Evolutionary conservation across 192 early-diverging fungal species (phyloP).

Genomic region (Umbelopsis vinacea): DNA sequence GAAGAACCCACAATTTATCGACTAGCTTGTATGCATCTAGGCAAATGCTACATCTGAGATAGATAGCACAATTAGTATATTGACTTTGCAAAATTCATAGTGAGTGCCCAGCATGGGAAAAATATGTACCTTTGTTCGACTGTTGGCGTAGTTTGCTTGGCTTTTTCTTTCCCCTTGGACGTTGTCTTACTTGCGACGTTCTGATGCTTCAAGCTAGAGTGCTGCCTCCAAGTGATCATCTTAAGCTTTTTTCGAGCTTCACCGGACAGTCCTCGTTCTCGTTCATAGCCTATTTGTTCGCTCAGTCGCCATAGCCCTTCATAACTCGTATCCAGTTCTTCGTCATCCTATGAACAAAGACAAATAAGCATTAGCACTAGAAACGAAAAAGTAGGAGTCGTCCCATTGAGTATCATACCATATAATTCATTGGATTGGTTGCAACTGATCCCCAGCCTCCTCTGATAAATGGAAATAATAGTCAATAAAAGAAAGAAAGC

Average conservation of each 20-base stretch:
- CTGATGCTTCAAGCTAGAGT: background rate
- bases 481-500: background rate
- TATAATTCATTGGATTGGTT: constrained; percentile 12
- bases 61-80: background rate
- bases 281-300: constrained; percentile 20
- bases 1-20: background rate
- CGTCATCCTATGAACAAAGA: constrained; percentile 4
- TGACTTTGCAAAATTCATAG: background rate
- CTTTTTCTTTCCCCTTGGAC: constrained; percentile 10
- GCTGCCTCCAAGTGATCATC: constrained; percentile 1
- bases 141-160: background rate
- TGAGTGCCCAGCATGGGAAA: background rate
- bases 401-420: background rate
- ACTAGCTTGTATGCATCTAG: constrained; percentile 4
- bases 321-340: constrained; percentile 19
- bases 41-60: background rate
- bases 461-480: background rate
- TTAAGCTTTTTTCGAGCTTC: background rate
- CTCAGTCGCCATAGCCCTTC: constrained; percentile 19
- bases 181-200: background rate
- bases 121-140: background rate
- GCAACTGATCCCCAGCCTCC: background rate
- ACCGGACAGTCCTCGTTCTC: background rate
- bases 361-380: background rate
- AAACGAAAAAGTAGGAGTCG: no score